These are phyloP conservation scores for Rostrohypoxylon terebratum DNA, from an alignment of 495 filamentous ascomycete genomes.

Conservation along the genomic window DNA sequence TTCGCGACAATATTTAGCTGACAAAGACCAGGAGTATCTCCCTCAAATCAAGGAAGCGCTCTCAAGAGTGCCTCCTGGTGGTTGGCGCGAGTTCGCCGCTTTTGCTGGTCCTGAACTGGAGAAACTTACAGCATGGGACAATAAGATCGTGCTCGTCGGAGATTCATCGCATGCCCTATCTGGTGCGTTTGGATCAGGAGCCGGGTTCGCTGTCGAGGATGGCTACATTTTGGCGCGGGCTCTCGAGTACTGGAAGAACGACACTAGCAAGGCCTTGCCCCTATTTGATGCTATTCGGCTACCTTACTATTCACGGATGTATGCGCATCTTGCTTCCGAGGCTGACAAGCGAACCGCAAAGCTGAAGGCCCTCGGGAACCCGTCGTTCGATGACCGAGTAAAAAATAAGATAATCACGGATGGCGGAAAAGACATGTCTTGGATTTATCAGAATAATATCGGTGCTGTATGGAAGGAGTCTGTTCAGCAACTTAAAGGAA, in stretches of 20 bases:
- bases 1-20: background rate
- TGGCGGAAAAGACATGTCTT: constrained; percentile 54
- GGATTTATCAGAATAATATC: constrained; percentile 63
- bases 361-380: constrained; percentile 36
- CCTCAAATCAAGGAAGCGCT: constrained; percentile 53
- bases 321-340: constrained; percentile 50
- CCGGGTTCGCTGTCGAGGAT: constrained; percentile 65
- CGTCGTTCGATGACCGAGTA: constrained; percentile 46
- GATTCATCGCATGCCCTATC: constrained; percentile 63
- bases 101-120: constrained; percentile 57
- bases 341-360: constrained; percentile 43
- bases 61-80: constrained; percentile 49
- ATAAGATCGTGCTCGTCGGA: constrained; percentile 60
- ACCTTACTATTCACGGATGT: constrained; percentile 61
- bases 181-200: constrained; percentile 63
- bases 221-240: constrained; percentile 61
- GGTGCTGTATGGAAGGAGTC: constrained; percentile 55
- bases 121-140: constrained; percentile 55
- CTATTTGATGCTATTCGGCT: constrained; percentile 58
- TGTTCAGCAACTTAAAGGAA: constrained; percentile 19
- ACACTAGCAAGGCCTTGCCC: constrained; percentile 50
- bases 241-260: constrained; percentile 49
- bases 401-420: constrained; percentile 49
- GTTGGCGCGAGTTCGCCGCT: constrained; percentile 60
- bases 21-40: constrained; percentile 49